A percentile compares a stretch with the other conserved stretches of the same genome.
Evolutionary conservation across 306 rosid species (phyloP).

Genomic region (Rosa persica): DNA sequence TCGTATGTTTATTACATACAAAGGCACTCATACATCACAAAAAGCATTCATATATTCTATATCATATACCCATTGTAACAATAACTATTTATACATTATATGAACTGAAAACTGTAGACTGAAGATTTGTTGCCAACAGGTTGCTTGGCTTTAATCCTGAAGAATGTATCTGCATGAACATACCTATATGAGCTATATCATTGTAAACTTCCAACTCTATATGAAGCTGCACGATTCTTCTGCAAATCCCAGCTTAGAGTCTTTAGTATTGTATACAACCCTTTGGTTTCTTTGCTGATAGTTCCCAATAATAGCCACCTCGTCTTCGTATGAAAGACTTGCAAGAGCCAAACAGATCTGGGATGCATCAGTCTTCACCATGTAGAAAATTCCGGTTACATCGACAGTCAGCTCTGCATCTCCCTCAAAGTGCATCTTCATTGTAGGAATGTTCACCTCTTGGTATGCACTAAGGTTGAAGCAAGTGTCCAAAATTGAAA

Average conservation of each 20-base stretch:
- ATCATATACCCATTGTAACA: slow-evolving; percentile 16
- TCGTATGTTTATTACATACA: slow-evolving; percentile 10
- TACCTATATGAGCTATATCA: neutral
- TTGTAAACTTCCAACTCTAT: slow-evolving; percentile 9
- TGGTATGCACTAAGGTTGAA: slow-evolving; percentile 59
- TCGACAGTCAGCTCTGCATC: slow-evolving; percentile 62
- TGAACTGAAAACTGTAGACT: slow-evolving; percentile 6
- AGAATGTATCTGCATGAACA: slow-evolving; percentile 22
- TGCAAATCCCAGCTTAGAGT: slow-evolving; percentile 77
- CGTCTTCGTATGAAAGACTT: slow-evolving; percentile 54
- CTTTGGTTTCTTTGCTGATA: slow-evolving; percentile 90
- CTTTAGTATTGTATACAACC: slow-evolving; percentile 69
- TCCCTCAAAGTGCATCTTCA: slow-evolving; percentile 59
- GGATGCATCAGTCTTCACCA: slow-evolving; percentile 62
- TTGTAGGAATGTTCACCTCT: slow-evolving; percentile 54
- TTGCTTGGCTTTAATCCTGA: slow-evolving; percentile 29
- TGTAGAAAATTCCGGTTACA: slow-evolving; percentile 50
- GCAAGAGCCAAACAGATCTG: slow-evolving; percentile 80
- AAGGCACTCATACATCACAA: neutral
- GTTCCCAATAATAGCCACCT: slow-evolving; percentile 64
- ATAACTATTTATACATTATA: slow-evolving; percentile 20
- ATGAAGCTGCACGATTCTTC: slow-evolving; percentile 64
- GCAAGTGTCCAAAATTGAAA: slow-evolving; percentile 76
- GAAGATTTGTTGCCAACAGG: slow-evolving; percentile 23
- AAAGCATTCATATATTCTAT: slow-evolving; percentile 3